Evolutionary conservation across 441 rosid species (phyloP), one percentile per base, ranked within the genome.

Genomic region (Erodium moschatum): DNA sequence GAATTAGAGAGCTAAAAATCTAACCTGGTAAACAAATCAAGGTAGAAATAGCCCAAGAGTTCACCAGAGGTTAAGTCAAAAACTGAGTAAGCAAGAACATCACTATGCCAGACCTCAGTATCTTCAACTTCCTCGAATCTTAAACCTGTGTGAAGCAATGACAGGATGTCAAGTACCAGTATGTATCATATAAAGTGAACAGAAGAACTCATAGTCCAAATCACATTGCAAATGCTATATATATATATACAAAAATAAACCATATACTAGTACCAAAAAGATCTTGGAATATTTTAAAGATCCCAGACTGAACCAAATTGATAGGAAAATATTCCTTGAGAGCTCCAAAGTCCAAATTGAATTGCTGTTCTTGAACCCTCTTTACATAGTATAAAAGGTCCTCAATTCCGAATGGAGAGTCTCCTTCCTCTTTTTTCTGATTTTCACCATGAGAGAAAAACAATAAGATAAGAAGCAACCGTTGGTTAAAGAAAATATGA

Each of bases 361-460:
- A 89, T 68, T 93, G 91, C 80, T 82, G 81, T 69, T 84, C 91
- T 77, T 93, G 89, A 74, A 83, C 84, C 81, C 85, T 86, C 79
- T 89, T 91, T 75, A 84, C 77, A 70, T 93, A 90, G 81, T 89
- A 93, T 73, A 85, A 73, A 33, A 93, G 78, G 79, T 93, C 98
- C 84, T 93, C 93, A 54, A 84, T 78, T 56, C 96, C 96, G 81
- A 93, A 93, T 10, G 88, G 90, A 69, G 81, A 61, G 35, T 86
- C 90, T 67, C 96, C 98, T 85, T 93, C 98, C 72, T 93, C 97
- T 81, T 88, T 86, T 72, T 69, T 89, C 98, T 93, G 85, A 77
- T 73, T 64, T 71, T 67, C 52, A 46, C 65, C 73, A 70, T 60
- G 65, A 71, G 63, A 70, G 29, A 73, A 67, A 69, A 69, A 68